Conservation (phyloP, 2,329 filamentous ascomycete species). For the Colletotrichum kahawae region DNA sequence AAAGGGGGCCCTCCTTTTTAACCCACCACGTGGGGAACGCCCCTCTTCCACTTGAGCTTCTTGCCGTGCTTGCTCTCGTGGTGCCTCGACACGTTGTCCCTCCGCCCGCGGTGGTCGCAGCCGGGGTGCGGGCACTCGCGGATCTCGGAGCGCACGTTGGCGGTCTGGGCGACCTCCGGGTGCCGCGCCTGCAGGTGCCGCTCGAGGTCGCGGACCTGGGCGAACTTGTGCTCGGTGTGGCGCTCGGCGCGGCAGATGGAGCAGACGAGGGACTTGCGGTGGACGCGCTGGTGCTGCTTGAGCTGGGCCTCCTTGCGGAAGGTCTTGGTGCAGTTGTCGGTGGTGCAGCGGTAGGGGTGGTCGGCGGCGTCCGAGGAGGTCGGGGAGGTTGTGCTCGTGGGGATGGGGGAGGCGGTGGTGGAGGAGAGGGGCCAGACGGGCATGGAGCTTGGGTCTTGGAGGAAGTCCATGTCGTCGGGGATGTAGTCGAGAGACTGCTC, state of each 20-base stretch:
- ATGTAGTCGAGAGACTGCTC: slow-evolving; percentile 14
- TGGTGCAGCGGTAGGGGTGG: slow-evolving; percentile 13
- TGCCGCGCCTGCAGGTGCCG: slow-evolving; percentile 24
- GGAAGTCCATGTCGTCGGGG: not conserved
- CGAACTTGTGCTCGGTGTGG: slow-evolving; percentile 24
- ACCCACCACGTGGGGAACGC: slow-evolving; percentile 17
- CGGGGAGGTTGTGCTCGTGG: not conserved
- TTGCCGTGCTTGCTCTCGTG: slow-evolving; percentile 23
- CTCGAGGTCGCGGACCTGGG: slow-evolving; percentile 25
- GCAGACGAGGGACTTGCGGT: slow-evolving; percentile 23
- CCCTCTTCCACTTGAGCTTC: slow-evolving; percentile 24
- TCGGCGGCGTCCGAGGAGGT: slow-evolving; percentile 3
- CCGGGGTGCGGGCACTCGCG: slow-evolving; percentile 20
- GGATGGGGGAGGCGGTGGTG: not conserved
- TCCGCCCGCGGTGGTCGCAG: slow-evolving; percentile 20
- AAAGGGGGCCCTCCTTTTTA: not conserved
- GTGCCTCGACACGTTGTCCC: slow-evolving; percentile 25
- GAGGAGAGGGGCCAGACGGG: not conserved
- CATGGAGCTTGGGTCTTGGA: not conserved
- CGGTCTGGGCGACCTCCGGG: slow-evolving; percentile 11
- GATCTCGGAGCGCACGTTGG: slow-evolving; percentile 23
- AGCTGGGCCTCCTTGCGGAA: slow-evolving; percentile 24
- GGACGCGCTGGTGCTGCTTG: slow-evolving; percentile 25
- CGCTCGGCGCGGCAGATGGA: slow-evolving; percentile 19
- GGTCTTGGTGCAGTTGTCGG: slow-evolving; percentile 21